Evolutionary conservation across 139 green algal genomes (phyloP), one percentile per base, ranked within the genome.

Genomic region (Gonium pectorale): DNA sequence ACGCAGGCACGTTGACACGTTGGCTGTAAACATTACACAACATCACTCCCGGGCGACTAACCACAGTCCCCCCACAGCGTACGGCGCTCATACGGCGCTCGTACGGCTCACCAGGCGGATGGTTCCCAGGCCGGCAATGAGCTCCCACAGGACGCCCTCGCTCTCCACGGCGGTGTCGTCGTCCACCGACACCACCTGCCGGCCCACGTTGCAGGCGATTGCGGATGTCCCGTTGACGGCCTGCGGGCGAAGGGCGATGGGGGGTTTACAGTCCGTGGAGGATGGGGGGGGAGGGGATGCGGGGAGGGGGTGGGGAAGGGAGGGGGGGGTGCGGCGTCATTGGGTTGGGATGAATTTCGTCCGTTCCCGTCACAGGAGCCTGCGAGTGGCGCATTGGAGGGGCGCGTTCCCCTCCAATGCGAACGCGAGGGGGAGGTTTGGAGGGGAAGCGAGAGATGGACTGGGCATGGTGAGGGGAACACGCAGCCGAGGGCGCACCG

Each of bases 91-190:
- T 24, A 27, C 56, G 6, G 31, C 56, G 19, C 15, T 64, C 56
- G 19, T 24, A n/a, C 56, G 21, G 21, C 6, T 64, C 56, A 81
- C 74, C 74, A 81, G 52, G 8, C 74, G 74, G 11, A 81, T 22
- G 6, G 60, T 27, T 38, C 74, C 54, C 5, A 3, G 13, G 1
- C 56, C 74, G 29, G 29, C 3, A 5, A 1, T 11, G 11, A 81
- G 13, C 74, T 81, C 74, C 74, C 74, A 81, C 21, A 81, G 29
- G 13, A 27, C 56, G 3, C 27, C 74, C 56, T 81, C 74, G 4
- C 19, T n/a, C n/a, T n/a, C n/a, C n/a, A n/a, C n/a, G n/a, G n/a
- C 38, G 27, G 7, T 0, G 37, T 0, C 29, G 1, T 15, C 52
- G 26, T 66, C 27, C 27, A 81, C 74, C 38, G 7, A 0, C 35